Evolutionary conservation across 2,329 filamentous ascomycete genomes (phyloP), one percentile per base, ranked within the genome.

Genomic region (Diaporthe australafricana): DNA sequence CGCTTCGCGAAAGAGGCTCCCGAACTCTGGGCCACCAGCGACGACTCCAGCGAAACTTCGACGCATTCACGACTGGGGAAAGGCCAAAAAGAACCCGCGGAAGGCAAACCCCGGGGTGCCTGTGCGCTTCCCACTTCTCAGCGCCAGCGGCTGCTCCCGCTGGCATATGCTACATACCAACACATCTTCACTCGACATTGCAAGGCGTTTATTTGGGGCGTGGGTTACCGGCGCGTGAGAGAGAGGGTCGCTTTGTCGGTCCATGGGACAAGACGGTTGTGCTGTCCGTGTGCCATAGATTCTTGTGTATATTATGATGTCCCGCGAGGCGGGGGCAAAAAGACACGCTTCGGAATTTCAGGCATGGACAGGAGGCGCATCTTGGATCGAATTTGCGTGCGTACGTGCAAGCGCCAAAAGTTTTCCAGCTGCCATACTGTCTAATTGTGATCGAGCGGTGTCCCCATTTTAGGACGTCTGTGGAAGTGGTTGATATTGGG

Each of bases 121-220:
- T 14, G n/a, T n/a, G 7, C 16, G 30, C n/a, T 50, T 50, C 30
- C 30, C 22, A 65, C 12, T 50, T 50, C 3, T 27, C n/a, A 38
- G 53, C 53, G 12, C 32, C 42, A 30, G 45, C 8, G 48, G 35
- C 25, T n/a, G 48, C 17, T 65, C 57, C 57, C 38, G 32, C 68
- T 68, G 60, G 45, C 42, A 70, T 40, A 38, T 56, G 70, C 68
- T 71, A 27, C 63, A 55, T 72, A 75, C 45, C 45, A n/a, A 65
- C 45, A 65, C 56, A 71, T 62, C 71, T 69, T 74, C 70, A 72
- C 68, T 74, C 70, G 68, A 74, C 70, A 72, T 70, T 69, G 63
- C 72, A 73, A 62, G 72, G 72, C 72, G 72, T 73, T 73, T 38
- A 65, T 71, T 68, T 70, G 42, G 42, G 56, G 30, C 22, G 45